Evolutionary conservation across 2,329 filamentous ascomycete species (phyloP).

Genomic region (Talaromyces sp.): DNA sequence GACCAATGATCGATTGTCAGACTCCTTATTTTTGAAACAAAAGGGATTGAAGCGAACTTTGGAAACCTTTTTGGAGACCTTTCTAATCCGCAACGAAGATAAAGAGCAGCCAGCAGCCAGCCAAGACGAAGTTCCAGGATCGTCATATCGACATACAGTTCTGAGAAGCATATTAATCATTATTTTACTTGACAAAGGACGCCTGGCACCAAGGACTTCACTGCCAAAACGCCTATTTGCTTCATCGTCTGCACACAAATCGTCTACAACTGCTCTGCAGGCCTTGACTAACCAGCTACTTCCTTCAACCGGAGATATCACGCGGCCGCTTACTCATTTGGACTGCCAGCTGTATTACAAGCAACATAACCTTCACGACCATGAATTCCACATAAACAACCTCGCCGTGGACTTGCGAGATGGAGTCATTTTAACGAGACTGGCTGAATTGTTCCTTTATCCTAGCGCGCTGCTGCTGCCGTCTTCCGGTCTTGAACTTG

Average conservation of each 20-base stretch:
- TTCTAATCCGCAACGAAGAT: constrained; percentile 55
- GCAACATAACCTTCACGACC: constrained; percentile 55
- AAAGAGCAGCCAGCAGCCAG: constrained; percentile 21
- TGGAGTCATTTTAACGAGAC: constrained; percentile 53
- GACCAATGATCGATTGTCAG: constrained; percentile 1
- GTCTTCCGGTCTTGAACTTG: constrained; percentile 10
- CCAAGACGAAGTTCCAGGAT: constrained; percentile 10
- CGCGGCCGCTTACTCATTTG: constrained; percentile 50
- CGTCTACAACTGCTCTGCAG: constrained; percentile 49
- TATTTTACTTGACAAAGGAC: constrained; percentile 53
- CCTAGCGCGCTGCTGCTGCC: constrained; percentile 24
- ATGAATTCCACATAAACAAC: constrained; percentile 52
- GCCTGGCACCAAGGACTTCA: constrained; percentile 27
- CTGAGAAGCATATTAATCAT: constrained; percentile 56
- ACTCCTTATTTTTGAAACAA: constrained; percentile 9
- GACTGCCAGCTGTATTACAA: constrained; percentile 50
- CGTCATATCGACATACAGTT: constrained; percentile 49
- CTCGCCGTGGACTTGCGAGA: constrained; percentile 58
- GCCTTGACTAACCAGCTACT: constrained; percentile 49
- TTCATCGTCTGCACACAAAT: constrained; percentile 48
- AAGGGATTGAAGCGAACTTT: constrained; percentile 37
- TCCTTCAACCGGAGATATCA: constrained; percentile 54
- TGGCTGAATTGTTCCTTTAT: constrained; percentile 54
- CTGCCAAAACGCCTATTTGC: constrained; percentile 46
- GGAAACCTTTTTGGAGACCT: constrained; percentile 50